phyloP scores from a whole-genome alignment of 2,329 filamentous ascomycete genomes.

The Aureobasidium sp. region DNA sequence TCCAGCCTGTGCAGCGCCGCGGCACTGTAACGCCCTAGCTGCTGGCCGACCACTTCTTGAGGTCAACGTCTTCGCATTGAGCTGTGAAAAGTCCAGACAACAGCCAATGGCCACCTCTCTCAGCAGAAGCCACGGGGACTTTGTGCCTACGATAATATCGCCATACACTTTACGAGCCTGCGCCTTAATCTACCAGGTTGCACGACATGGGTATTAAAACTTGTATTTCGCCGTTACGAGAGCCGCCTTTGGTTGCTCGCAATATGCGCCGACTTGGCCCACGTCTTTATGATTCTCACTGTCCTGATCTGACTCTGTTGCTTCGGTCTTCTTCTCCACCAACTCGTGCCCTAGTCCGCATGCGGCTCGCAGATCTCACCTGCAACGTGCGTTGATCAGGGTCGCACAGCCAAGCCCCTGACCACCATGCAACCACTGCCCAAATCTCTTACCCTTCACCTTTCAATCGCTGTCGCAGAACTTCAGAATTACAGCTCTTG shows the following conservation, averaged over 20 bases:
- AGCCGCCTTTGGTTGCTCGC: neutral
- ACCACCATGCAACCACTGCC: neutral
- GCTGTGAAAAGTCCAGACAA: neutral
- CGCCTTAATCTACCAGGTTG: neutral
- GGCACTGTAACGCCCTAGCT: neutral
- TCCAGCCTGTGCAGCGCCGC: neutral
- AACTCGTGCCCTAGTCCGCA: neutral
- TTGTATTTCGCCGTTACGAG: neutral
- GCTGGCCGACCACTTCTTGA: neutral
- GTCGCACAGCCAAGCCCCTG: neutral
- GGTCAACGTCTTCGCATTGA: slow-evolving; percentile 1
- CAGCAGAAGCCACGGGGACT: neutral
- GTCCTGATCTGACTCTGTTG: slow-evolving; percentile 1
- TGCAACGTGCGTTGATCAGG: slow-evolving; percentile 13
- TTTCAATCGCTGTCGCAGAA: neutral
- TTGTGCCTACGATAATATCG: neutral
- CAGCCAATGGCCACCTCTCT: neutral
- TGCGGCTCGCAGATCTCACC: slow-evolving; percentile 9
- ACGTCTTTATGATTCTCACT: neutral
- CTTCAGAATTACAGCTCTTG: neutral
- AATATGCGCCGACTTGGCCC: slow-evolving; percentile 5
- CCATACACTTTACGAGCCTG: neutral
- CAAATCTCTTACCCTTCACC: neutral
- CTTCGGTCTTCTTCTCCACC: neutral
- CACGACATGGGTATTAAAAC: neutral